phyloP scores from a whole-genome alignment of 2,329 filamentous ascomycete species.

The Neonectria punicea region DNA sequence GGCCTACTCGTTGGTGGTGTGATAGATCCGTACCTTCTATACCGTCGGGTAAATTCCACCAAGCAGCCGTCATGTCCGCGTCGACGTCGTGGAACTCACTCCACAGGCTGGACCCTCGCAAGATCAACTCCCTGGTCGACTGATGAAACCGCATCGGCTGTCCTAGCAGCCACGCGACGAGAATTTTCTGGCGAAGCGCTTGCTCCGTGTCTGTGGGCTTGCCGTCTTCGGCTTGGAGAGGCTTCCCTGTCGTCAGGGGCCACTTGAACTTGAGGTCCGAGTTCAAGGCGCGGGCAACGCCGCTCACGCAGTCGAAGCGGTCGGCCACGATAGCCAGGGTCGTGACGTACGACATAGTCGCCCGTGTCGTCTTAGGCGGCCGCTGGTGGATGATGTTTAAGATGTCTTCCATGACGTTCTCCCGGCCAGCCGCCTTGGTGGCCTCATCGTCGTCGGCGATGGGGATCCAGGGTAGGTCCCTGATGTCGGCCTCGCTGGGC shows the following conservation, averaged over 20 bases:
- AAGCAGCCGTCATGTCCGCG: conserved; percentile 58
- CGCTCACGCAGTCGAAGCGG: conserved; percentile 72
- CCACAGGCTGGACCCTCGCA: conserved; percentile 72
- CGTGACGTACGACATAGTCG: conserved; percentile 70
- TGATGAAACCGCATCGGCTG: conserved; percentile 68
- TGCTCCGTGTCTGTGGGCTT: conserved; percentile 66
- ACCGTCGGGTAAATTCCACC: conserved; percentile 78
- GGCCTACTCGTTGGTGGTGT: no score
- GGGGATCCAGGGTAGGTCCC: conserved; percentile 69
- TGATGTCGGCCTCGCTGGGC: conserved; percentile 58
- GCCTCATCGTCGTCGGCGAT: conserved; percentile 77
- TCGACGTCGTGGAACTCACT: conserved; percentile 51
- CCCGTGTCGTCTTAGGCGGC: conserved; percentile 50
- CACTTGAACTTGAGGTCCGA: conserved; percentile 64
- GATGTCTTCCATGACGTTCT: conserved; percentile 73
- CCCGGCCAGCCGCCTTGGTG: conserved; percentile 68
- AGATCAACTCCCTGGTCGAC: conserved; percentile 72
- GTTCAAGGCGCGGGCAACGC: conserved; percentile 65
- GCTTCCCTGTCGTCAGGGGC: conserved; percentile 57
- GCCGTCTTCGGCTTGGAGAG: conserved; percentile 51
- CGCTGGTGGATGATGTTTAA: conserved; percentile 72
- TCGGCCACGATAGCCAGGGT: conserved; percentile 78
- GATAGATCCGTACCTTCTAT: conserved; percentile 66
- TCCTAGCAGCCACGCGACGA: conserved; percentile 73
- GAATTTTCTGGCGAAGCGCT: conserved; percentile 73